Conservation (phyloP, 225 moss, liverwort and hornwort species). For the Straminergon stramineum region DNA sequence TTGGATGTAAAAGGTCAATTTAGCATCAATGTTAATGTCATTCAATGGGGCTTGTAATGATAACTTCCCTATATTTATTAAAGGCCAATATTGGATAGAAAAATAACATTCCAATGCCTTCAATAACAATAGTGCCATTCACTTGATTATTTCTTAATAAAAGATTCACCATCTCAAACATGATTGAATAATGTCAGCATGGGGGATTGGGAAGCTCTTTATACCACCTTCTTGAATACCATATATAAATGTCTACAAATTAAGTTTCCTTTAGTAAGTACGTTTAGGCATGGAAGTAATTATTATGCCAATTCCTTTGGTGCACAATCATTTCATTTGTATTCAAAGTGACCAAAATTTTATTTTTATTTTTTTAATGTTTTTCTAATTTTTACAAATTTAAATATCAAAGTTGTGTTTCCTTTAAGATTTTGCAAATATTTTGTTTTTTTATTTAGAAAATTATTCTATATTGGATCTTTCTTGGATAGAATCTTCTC, state of each 20-base stretch:
- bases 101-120: not conserved
- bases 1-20: not conserved
- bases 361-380: too few species aligned
- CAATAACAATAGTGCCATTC: fast-evolving
- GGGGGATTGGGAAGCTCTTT: fast-evolving
- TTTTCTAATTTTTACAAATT: not conserved
- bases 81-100: not conserved
- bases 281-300: fast-evolving
- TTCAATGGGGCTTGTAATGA: not conserved
- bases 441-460: fast-evolving
- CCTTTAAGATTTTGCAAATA: not conserved
- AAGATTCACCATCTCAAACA: not conserved
- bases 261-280: not conserved
- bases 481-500: not conserved
- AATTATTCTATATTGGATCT: not conserved
- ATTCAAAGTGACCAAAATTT: not conserved
- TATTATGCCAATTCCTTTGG: fast-evolving
- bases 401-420: too few species aligned
- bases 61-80: fast-evolving
- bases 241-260: not conserved
- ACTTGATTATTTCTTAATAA: fast-evolving
- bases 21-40: not conserved
- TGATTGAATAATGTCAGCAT: not conserved
- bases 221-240: not conserved
- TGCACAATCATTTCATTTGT: not conserved